phyloP scores from a whole-genome alignment of 2,329 filamentous ascomycete species.

The Cytospora mali region DNA sequence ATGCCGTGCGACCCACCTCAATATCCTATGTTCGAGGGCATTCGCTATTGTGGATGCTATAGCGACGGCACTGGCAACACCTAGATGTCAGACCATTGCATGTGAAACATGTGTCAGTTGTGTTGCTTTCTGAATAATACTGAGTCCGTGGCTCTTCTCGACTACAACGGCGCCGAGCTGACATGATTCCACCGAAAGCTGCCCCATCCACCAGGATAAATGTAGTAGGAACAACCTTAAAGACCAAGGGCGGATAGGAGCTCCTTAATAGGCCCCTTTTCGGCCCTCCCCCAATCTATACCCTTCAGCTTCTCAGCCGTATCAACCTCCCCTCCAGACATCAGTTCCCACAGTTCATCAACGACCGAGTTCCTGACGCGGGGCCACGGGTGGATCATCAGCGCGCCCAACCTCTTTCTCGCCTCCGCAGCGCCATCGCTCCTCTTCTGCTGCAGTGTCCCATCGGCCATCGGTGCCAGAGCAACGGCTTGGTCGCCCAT shows the following conservation, averaged over 20 bases:
- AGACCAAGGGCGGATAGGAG: conserved; percentile 49
- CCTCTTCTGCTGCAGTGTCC: conserved; percentile 34
- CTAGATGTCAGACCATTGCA: not conserved
- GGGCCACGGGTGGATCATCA: conserved; percentile 83
- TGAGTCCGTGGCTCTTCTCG: not conserved
- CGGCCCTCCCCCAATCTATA: conserved; percentile 61
- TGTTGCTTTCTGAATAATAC: not conserved
- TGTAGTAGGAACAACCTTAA: not conserved
- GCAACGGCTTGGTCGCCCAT: conserved; percentile 30
- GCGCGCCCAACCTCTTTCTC: conserved; percentile 67
- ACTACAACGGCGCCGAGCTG: not conserved
- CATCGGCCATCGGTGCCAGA: conserved; percentile 27
- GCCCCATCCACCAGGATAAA: no score
- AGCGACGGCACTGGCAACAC: conserved; percentile 14
- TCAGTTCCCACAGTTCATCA: conserved; percentile 60
- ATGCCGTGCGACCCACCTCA: not conserved
- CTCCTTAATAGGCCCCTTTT: conserved; percentile 47
- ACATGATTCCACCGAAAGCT: no score
- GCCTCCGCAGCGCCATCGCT: conserved; percentile 56
- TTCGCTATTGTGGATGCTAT: no score
- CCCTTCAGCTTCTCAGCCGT: conserved; percentile 47
- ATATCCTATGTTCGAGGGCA: no score
- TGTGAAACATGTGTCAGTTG: conserved; percentile 7
- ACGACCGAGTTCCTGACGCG: conserved; percentile 64
- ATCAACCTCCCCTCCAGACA: conserved; percentile 36